Percentiles rank a stretch among this genome's conserved stretches.
Evolutionary conservation across 257 asterid genomes (phyloP).

Genomic region (Solanum lycopersicoides): DNA sequence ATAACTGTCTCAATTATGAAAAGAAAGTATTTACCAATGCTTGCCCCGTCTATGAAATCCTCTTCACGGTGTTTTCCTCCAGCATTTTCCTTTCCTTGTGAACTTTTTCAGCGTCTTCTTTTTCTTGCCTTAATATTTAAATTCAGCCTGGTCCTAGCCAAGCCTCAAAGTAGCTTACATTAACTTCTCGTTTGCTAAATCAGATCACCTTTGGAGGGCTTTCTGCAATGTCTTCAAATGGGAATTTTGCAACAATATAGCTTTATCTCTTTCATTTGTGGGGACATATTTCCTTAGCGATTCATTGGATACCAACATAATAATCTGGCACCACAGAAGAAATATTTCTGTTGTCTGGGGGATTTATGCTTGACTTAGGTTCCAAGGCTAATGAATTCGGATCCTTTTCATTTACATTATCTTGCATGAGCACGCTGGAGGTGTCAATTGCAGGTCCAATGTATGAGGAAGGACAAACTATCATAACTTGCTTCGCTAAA

Average conservation of each 20-base stretch:
- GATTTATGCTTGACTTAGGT: slow-evolving; percentile 6
- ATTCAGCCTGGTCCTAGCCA: slow-evolving; percentile 43
- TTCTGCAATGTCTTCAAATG: slow-evolving; percentile 31
- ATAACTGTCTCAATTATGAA: slow-evolving; percentile 33
- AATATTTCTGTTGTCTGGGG: neutral
- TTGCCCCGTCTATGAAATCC: slow-evolving; percentile 51
- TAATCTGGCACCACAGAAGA: slow-evolving; percentile 22
- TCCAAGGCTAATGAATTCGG: slow-evolving; percentile 11
- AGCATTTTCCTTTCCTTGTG: slow-evolving; percentile 42
- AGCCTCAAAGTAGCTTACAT: slow-evolving; percentile 65
- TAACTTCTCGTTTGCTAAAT: slow-evolving; percentile 65
- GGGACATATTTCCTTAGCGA: slow-evolving; percentile 34
- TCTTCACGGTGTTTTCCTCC: slow-evolving; percentile 48
- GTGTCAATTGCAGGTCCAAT: slow-evolving; percentile 4
- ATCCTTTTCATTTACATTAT: slow-evolving; percentile 10
- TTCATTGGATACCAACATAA: slow-evolving; percentile 38
- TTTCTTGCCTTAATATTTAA: slow-evolving; percentile 68
- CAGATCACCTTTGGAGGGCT: slow-evolving; percentile 42
- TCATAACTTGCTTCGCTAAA: slow-evolving; percentile 11
- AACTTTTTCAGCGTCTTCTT: slow-evolving; percentile 40
- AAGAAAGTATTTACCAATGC: slow-evolving; percentile 34
- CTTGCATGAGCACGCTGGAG: slow-evolving; percentile 9
- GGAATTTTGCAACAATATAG: slow-evolving; percentile 27
- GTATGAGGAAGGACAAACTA: slow-evolving; percentile 1
- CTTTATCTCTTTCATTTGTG: slow-evolving; percentile 39